Percentiles rank a stretch among this genome's conserved stretches.
These are phyloP conservation scores for Pleomassaria siparia DNA, from an alignment of 2,329 filamentous ascomycete species.

Conservation along the genomic window DNA sequence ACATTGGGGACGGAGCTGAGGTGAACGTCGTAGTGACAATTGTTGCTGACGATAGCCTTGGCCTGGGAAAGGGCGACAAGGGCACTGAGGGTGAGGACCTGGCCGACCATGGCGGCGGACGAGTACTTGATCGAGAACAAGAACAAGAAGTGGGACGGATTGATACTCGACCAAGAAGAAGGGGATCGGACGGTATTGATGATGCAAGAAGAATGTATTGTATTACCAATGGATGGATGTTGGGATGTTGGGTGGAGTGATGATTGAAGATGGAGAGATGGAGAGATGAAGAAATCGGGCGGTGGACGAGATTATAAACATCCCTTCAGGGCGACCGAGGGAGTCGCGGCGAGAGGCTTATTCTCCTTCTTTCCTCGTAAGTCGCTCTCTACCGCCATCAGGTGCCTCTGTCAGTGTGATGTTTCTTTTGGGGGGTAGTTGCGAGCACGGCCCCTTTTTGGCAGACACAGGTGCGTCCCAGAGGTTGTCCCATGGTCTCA, in stretches of 20 bases:
- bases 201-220: constrained; percentile 12
- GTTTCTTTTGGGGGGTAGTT: too few species aligned
- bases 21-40: constrained; percentile 22
- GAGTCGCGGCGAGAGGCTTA: background rate
- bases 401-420: background rate
- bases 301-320: background rate
- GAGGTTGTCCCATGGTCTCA: too few species aligned
- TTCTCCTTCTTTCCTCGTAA: background rate
- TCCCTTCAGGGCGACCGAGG: background rate
- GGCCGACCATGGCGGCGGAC: constrained; percentile 17
- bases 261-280: constrained; percentile 20
- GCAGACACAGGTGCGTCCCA: too few species aligned
- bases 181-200: constrained; percentile 7
- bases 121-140: background rate
- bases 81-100: constrained; percentile 15
- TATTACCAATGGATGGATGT: constrained; percentile 11
- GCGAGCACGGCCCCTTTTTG: too few species aligned
- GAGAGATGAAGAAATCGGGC: constrained; percentile 11
- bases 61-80: constrained; percentile 22
- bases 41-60: constrained; percentile 31
- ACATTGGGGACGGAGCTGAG: constrained; percentile 24
- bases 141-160: background rate
- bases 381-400: background rate
- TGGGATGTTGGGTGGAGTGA: constrained; percentile 16
- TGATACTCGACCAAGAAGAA: constrained; percentile 3